A percentile compares a stretch with the other conserved stretches of the same genome.
Evolutionary conservation across 352 stramenopile species (phyloP).

Genomic region (Phytopythium ostracodes): DNA sequence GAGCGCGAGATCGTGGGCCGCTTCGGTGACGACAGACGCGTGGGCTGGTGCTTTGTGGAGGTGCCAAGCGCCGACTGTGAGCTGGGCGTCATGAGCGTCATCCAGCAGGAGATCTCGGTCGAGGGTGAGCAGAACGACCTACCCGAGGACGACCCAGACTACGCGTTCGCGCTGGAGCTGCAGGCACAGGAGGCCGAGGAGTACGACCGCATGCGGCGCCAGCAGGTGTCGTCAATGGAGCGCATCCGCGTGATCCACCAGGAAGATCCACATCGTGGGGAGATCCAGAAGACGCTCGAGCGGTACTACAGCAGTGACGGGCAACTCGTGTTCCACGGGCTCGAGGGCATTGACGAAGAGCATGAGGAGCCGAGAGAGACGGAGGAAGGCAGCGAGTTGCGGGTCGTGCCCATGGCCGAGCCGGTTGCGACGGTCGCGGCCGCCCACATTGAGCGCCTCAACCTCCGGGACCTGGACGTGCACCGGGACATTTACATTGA

Average conservation of each 20-base stretch:
- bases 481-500: constrained; percentile 36
- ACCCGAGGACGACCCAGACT: constrained; percentile 49
- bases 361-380: constrained; percentile 14
- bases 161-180: constrained; percentile 68
- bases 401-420: constrained; percentile 9
- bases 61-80: constrained; percentile 42
- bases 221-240: constrained; percentile 67
- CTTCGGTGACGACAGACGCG: constrained; percentile 51
- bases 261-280: constrained; percentile 40
- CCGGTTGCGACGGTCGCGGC: constrained; percentile 13
- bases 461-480: constrained; percentile 25
- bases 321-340: constrained; percentile 12
- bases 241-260: constrained; percentile 53
- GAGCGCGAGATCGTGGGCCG: constrained; percentile 56
- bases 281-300: constrained; percentile 42
- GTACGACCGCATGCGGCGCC: constrained; percentile 64
- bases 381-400: neutral
- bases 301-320: constrained; percentile 42
- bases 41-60: constrained; percentile 73
- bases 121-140: constrained; percentile 26
- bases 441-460: constrained; percentile 21
- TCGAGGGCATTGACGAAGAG: constrained; percentile 3
- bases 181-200: constrained; percentile 70
- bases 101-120: constrained; percentile 63
- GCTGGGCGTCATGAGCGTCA: constrained; percentile 62